Conservation (phyloP, 1,284 basidiomycete genomes). For the Taiwanofungus camphoratus region DNA sequence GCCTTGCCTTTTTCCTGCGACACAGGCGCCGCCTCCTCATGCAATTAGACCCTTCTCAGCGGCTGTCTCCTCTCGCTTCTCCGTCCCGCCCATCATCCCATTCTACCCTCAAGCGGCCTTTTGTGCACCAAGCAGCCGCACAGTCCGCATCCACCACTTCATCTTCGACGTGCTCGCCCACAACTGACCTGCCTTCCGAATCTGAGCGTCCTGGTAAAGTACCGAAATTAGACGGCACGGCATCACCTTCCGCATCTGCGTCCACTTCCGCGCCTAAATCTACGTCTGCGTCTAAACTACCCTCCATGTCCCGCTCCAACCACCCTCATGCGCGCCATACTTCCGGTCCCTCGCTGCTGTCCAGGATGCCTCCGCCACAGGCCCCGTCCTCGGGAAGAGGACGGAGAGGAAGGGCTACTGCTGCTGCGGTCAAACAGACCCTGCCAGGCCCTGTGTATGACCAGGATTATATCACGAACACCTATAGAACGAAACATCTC, state of each 20-base stretch:
- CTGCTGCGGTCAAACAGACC: not conserved
- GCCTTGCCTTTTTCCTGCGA: conserved; percentile 40
- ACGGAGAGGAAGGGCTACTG: conserved; percentile 9
- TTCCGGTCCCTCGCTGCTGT: conserved; percentile 16
- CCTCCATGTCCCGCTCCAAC: conserved; percentile 12
- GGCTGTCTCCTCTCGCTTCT: conserved; percentile 19
- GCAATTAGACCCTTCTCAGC: conserved; percentile 40
- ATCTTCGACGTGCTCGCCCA: not conserved
- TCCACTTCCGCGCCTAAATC: no score
- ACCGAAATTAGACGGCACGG: conserved; percentile 15
- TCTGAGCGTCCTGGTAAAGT: conserved; percentile 20
- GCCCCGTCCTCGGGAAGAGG: conserved; percentile 6
- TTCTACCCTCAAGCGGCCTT: conserved; percentile 25
- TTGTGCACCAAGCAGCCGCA: conserved; percentile 12
- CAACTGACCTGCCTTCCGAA: conserved; percentile 6
- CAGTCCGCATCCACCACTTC: not conserved
- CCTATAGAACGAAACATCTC: conserved; percentile 23
- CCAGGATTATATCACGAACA: conserved; percentile 24
- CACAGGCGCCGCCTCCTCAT: conserved; percentile 51
- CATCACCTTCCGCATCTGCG: not conserved
- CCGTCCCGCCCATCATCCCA: conserved; percentile 23
- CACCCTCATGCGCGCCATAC: conserved; percentile 13
- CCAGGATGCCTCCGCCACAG: conserved; percentile 10
- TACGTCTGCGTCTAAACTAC: no score
- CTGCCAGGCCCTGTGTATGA: conserved; percentile 26